phyloP scores from a whole-genome alignment of 345 rosid genomes.

The Pseudoturritis turrita region DNA sequence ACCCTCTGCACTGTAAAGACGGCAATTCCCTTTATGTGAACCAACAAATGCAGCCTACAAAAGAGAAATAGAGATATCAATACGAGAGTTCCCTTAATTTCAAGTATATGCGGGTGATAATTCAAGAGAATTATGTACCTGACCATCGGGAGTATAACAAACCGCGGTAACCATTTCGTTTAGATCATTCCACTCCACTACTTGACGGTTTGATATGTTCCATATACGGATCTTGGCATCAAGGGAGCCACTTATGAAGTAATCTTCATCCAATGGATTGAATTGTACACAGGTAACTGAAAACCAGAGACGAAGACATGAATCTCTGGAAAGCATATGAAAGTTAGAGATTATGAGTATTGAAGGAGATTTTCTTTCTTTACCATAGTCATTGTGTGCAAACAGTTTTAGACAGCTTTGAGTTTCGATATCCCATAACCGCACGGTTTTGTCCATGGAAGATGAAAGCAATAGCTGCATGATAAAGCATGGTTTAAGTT shows the following conservation, averaged over 20 bases:
- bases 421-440: constrained; percentile 86
- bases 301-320: constrained; percentile 11
- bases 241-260: constrained; percentile 94
- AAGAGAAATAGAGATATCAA: constrained; percentile 3
- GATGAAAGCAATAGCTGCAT: constrained; percentile 82
- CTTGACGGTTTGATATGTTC: constrained; percentile 64
- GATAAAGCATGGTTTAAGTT: neutral
- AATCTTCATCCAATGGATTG: constrained; percentile 85
- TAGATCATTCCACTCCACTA: constrained; percentile 84
- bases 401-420: constrained; percentile 75
- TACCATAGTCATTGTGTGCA: constrained; percentile 97
- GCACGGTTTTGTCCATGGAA: constrained; percentile 97
- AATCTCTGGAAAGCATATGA: neutral
- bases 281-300: constrained; percentile 94
- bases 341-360: neutral
- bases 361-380: neutral
- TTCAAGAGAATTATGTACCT: constrained; percentile 42
- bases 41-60: constrained; percentile 78
- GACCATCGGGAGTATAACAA: constrained; percentile 92
- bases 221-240: constrained; percentile 91
- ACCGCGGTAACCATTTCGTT: constrained; percentile 95
- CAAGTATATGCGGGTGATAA: neutral
- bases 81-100: neutral
- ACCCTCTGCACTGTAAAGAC: constrained; percentile 70
- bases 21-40: constrained; percentile 74